These are phyloP conservation scores for Lactarius psammicola DNA, from an alignment of 768 basidiomycete species.

Conservation along the genomic window DNA sequence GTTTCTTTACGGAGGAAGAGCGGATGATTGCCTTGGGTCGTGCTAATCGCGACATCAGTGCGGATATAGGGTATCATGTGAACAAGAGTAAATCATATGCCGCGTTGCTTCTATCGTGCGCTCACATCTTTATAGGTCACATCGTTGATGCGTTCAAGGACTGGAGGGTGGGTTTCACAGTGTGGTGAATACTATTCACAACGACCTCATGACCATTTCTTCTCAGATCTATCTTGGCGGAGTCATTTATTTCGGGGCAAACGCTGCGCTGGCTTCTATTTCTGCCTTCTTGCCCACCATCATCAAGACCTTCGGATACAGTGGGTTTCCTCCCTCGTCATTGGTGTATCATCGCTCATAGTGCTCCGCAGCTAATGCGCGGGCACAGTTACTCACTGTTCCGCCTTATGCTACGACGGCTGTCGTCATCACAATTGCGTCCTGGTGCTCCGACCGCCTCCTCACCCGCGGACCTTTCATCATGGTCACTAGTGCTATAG, in stretches of 20 bases:
- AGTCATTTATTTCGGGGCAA: slow-evolving; percentile 75
- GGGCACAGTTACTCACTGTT: slow-evolving; percentile 72
- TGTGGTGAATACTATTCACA: background rate
- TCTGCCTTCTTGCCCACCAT: slow-evolving; percentile 85
- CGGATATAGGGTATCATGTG: slow-evolving; percentile 62
- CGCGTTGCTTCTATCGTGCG: background rate
- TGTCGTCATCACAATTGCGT: slow-evolving; percentile 55
- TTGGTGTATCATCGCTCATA: slow-evolving; percentile 15
- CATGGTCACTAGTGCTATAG: slow-evolving; percentile 44
- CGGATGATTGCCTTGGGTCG: slow-evolving; percentile 63
- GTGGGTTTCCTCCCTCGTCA: slow-evolving; percentile 41
- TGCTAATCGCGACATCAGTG: slow-evolving; percentile 63
- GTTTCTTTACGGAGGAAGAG: slow-evolving; percentile 49
- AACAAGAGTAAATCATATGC: slow-evolving; percentile 50
- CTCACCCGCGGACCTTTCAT: slow-evolving; percentile 59
- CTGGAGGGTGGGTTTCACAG: slow-evolving; percentile 54
- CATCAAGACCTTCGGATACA: slow-evolving; percentile 67
- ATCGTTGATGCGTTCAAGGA: slow-evolving; percentile 62
- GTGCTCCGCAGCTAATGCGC: slow-evolving; percentile 50
- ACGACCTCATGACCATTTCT: background rate
- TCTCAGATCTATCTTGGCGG: slow-evolving; percentile 61
- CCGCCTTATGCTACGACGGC: slow-evolving; percentile 78
- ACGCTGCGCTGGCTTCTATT: slow-evolving; percentile 73
- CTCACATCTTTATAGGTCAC: slow-evolving; percentile 46
- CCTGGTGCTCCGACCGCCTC: slow-evolving; percentile 62